A percentile compares a stretch with the other conserved stretches of the same genome.
These are phyloP conservation scores for Pseudogymnoascus pannorum DNA, from an alignment of 2,329 filamentous ascomycete genomes.

Conservation along the genomic window DNA sequence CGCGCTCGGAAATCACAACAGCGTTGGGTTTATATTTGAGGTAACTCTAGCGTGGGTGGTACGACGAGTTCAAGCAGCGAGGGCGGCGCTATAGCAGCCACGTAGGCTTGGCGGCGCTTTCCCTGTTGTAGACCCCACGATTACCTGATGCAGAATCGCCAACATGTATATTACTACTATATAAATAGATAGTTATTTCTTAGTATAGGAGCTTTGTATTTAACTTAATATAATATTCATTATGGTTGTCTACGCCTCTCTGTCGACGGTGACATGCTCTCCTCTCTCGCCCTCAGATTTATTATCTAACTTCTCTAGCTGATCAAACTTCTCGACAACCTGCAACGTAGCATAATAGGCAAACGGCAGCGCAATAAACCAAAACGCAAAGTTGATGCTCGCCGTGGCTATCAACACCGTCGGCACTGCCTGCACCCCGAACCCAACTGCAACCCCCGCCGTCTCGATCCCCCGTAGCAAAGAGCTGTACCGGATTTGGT, in stretches of 20 bases:
- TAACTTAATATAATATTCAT: background rate
- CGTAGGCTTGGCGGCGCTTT: background rate
- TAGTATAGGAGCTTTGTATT: no score
- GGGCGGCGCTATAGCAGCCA: background rate
- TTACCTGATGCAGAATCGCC: background rate
- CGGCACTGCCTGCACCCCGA: conserved; percentile 38
- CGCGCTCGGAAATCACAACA: no score
- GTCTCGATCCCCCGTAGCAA: conserved; percentile 26
- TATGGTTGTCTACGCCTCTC: background rate
- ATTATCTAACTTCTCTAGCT: conserved; percentile 20
- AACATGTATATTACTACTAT: background rate
- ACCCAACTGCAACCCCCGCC: conserved; percentile 31
- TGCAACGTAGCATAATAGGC: conserved; percentile 38
- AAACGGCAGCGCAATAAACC: conserved; percentile 37
- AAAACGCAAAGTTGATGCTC: conserved; percentile 36
- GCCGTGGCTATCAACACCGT: conserved; percentile 37
- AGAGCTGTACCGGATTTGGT: conserved; percentile 25
- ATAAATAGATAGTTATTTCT: no score
- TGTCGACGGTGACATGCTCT: background rate
- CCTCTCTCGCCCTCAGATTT: background rate
- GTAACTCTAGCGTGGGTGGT: background rate
- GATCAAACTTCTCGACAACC: conserved; percentile 34
- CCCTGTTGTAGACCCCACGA: background rate
- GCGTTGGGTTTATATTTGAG: background rate
- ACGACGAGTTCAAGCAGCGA: background rate